A percentile compares a stretch with the other conserved stretches of the same genome.
These are phyloP conservation scores for Antrodiella citrinella DNA, from an alignment of 768 basidiomycete species.

Conservation along the genomic window DNA sequence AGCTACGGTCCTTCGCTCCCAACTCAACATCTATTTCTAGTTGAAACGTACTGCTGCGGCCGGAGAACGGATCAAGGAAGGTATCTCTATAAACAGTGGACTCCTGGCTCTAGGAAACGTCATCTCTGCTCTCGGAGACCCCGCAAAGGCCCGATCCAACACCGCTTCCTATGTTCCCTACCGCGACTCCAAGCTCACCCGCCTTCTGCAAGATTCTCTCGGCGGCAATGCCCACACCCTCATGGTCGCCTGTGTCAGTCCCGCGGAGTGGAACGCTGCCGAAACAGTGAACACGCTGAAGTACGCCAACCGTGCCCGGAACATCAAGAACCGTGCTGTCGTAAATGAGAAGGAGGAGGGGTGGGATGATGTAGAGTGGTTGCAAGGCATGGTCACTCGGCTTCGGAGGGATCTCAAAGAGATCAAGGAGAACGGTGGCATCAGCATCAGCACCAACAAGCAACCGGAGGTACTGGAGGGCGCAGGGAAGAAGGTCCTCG, in stretches of 20 bases:
- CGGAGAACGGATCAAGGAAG: slow-evolving; percentile 96
- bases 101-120: slow-evolving; percentile 96
- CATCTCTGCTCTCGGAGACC: slow-evolving; percentile 95
- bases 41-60: slow-evolving; percentile 94
- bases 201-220: slow-evolving; percentile 91
- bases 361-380: slow-evolving; percentile 97
- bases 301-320: slow-evolving; percentile 94
- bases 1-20: no score
- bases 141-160: slow-evolving; percentile 74
- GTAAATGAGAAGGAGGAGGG: slow-evolving; percentile 94
- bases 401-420: slow-evolving; percentile 81
- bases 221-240: slow-evolving; percentile 97
- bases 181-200: slow-evolving; percentile 96
- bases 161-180: slow-evolving; percentile 91
- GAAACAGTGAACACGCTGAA: slow-evolving; percentile 95
- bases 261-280: slow-evolving; percentile 88
- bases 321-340: slow-evolving; percentile 92
- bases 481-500: slow-evolving; percentile 67
- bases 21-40: slow-evolving; percentile 29
- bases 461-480: slow-evolving; percentile 37
- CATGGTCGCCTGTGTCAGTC: slow-evolving; percentile 98
- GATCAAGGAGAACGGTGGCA: slow-evolving; percentile 59
- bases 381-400: slow-evolving; percentile 80
- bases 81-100: slow-evolving; percentile 98
- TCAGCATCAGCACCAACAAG: slow-evolving; percentile 11